Evolutionary conservation across 768 basidiomycete genomes (phyloP), one percentile per base, ranked within the genome.

Genomic region (Suillus subalutaceus): DNA sequence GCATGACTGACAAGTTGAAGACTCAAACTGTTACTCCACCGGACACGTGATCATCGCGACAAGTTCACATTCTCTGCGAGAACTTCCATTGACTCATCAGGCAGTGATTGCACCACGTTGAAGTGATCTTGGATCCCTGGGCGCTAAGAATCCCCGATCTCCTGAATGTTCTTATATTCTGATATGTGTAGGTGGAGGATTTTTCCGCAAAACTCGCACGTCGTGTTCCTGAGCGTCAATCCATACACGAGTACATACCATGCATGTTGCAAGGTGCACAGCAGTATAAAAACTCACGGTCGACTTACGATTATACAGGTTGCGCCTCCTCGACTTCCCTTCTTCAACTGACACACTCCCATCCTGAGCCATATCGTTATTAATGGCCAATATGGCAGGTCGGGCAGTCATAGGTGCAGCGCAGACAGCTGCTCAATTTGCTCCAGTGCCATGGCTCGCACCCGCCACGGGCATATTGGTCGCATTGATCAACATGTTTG

Each of bases 401-500:
- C 38, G 64, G 4, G 15, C 72, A 48, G 15, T 70, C 41, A 56
- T 77, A 40, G 53, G 67, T 4, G 67, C 72, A 6, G 82, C 83
- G 8, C 83, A 86, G 69, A 75, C 83, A 2, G 75, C 84, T 20
- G 83, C 85, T 26, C 74, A 83, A 62, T 80, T 85, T 60, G 73
- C 79, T 30, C 83, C 85, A 12, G 74, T 87, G 8, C 86, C 86
- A 38, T 85, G 79, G 59, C 75, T 87, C 16, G 75, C 72, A 9
- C 79, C 81, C 15, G 79, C 80, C 15, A 77, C 83, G 35, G 83
- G 81, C 20, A 64, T 81, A 1, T 69, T 85, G 16, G 80, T 79
- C 52, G 75, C 71, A 40, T 83, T 88, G 50, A 73, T 87, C 26
- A 64, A 80, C 60, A 75, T 85, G 38, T 82, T 85, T 70, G 79